Evolutionary conservation across 129 eudicot species (phyloP).

Genomic region (Flaveria ramosissima): DNA sequence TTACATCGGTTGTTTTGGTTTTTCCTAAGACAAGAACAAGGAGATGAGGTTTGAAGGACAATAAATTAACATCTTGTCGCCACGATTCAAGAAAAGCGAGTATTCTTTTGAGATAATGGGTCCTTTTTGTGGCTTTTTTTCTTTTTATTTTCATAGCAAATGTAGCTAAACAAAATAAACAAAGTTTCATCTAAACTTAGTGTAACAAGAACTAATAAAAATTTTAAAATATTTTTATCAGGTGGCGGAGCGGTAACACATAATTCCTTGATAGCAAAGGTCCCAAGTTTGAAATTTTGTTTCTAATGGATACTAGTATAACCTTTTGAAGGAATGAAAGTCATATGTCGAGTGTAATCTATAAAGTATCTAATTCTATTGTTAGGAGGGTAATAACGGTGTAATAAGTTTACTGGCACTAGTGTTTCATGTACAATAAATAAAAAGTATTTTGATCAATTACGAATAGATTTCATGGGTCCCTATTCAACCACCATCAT

Average conservation of each 20-base stretch:
- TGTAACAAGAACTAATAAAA: neutral
- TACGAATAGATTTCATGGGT: neutral
- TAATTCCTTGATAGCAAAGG: too few relatives aligned
- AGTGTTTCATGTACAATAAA: too few relatives aligned
- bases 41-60: neutral
- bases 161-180: neutral
- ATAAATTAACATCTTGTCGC: neutral
- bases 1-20: conserved; percentile 15
- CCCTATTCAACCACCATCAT: neutral
- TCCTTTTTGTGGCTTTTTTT: too few relatives aligned
- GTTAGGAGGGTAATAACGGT: too few relatives aligned
- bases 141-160: neutral
- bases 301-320: too few relatives aligned
- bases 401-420: too few relatives aligned
- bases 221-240: too few relatives aligned
- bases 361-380: too few relatives aligned
- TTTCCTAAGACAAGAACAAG: conserved; percentile 19
- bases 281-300: too few relatives aligned
- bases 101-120: neutral
- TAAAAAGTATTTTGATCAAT: neutral
- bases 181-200: neutral
- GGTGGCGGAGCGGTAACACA: too few relatives aligned
- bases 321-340: too few relatives aligned
- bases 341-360: too few relatives aligned
- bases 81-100: neutral